phyloP scores from a whole-genome alignment of 257 asterid species.

The Solanum gracilifrons region DNA sequence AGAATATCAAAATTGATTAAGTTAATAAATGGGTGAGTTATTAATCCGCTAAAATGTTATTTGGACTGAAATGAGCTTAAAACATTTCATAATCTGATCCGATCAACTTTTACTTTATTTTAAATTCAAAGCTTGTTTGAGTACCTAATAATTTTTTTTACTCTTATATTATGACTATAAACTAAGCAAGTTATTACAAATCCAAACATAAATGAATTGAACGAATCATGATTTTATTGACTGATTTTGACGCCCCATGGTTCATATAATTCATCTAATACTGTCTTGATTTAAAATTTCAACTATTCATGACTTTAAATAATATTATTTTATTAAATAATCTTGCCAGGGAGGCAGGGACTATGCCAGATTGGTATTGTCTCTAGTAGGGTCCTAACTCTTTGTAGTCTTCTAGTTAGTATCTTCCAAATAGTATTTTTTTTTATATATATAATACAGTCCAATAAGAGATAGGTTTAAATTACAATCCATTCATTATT shows the following conservation, averaged over 20 bases:
- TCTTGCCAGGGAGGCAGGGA: neutral
- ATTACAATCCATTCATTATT: neutral
- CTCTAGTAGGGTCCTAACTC: neutral
- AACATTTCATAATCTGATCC: neutral
- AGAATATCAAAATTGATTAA: too few relatives aligned
- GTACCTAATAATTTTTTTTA: neutral
- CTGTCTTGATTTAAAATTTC: neutral
- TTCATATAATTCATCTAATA: neutral
- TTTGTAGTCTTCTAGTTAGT: neutral
- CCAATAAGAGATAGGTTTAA: neutral
- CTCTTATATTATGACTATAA: neutral
- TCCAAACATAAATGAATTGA: neutral
- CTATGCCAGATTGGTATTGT: neutral
- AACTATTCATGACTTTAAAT: neutral
- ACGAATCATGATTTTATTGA: neutral
- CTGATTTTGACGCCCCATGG: neutral
- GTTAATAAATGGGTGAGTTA: neutral
- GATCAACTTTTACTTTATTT: neutral
- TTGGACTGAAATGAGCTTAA: neutral
- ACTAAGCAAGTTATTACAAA: neutral
- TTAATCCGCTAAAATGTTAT: too few relatives aligned
- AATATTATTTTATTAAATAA: too few relatives aligned
- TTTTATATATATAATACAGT: neutral
- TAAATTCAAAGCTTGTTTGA: neutral
- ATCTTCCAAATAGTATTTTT: neutral